Conservation (phyloP, 2,329 filamentous ascomycete species). For the Zymoseptoria passerinii region DNA sequence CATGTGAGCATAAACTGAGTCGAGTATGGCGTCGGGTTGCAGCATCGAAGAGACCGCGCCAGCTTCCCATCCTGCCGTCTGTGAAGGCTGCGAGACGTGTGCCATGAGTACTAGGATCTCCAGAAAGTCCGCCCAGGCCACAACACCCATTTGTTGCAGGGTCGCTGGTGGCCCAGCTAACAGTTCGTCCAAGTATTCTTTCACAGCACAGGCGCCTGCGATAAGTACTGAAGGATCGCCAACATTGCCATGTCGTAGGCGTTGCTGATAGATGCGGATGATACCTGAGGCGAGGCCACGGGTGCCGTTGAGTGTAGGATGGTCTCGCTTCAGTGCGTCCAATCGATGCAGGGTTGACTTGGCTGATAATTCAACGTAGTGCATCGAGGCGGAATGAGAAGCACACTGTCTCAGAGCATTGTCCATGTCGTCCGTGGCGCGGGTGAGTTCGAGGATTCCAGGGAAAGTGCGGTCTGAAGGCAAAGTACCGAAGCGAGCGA, state of each 20-base stretch:
- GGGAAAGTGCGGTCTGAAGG: conserved; percentile 12
- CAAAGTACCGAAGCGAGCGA: conserved; percentile 6
- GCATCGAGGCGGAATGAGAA: conserved; percentile 3
- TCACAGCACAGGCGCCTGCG: conserved; percentile 20
- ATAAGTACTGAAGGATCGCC: conserved; percentile 18
- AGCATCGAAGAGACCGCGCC: conserved; percentile 21
- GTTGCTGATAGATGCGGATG: conserved; percentile 16
- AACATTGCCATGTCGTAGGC: conserved; percentile 12
- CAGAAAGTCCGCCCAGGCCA: conserved; percentile 23
- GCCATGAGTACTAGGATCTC: conserved; percentile 19
- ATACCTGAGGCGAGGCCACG: conserved; percentile 14
- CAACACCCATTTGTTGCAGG: conserved; percentile 18
- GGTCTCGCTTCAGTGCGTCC: conserved; percentile 18
- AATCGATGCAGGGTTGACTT: conserved; percentile 15
- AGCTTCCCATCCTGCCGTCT: conserved; percentile 18
- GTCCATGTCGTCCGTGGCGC: conserved; percentile 17
- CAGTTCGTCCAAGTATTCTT: conserved; percentile 24
- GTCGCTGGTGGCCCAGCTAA: conserved; percentile 14
- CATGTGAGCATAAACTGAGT: conserved; percentile 15
- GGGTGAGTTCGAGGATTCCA: conserved; percentile 13
- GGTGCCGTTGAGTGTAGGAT: conserved; percentile 13
- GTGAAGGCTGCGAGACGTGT: conserved; percentile 11
- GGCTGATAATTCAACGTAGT: conserved; percentile 13
- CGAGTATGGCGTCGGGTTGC: conserved; percentile 16
- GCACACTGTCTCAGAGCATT: conserved; percentile 8